A percentile compares a stretch with the other conserved stretches of the same genome.
Evolutionary conservation across 257 asterid genomes (phyloP).

Genomic region (Paraleonurus japonicus): DNA sequence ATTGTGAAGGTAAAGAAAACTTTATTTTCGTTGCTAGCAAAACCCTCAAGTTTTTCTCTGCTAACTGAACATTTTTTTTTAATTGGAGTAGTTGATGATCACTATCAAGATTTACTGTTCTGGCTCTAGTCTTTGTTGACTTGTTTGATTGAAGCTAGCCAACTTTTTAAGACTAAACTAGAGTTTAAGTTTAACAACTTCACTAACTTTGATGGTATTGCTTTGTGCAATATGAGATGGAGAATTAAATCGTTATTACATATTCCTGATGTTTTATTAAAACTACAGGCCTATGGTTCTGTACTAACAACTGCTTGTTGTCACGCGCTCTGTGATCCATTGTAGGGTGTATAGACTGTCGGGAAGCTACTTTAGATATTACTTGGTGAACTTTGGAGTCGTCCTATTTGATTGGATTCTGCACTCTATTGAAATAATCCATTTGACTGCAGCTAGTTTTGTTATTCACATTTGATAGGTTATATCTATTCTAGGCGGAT

Average conservation of each 20-base stretch:
- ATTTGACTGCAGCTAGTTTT: neutral
- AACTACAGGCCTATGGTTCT: neutral
- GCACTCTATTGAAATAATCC: neutral
- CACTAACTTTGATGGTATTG: neutral
- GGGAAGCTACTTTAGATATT: neutral
- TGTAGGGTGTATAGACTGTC: neutral
- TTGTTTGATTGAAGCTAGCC: slow-evolving; percentile 7
- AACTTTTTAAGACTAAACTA: neutral
- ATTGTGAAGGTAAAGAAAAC: slow-evolving; percentile 58
- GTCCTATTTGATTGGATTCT: neutral
- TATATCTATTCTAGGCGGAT: neutral
- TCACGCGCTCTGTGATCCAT: neutral
- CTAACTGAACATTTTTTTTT: neutral
- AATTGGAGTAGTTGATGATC: neutral
- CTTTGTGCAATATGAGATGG: neutral
- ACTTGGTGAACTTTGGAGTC: neutral
- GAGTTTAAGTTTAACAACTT: neutral
- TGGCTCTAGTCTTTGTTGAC: neutral
- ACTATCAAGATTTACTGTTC: neutral
- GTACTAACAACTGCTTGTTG: neutral
- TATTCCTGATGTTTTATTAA: neutral
- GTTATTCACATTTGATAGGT: neutral
- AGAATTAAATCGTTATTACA: neutral
- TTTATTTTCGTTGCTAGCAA: neutral
- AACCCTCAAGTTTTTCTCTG: neutral